Evolutionary conservation across 495 filamentous ascomycete species (phyloP).

Genomic region (Staphylotrichum longicolle): DNA sequence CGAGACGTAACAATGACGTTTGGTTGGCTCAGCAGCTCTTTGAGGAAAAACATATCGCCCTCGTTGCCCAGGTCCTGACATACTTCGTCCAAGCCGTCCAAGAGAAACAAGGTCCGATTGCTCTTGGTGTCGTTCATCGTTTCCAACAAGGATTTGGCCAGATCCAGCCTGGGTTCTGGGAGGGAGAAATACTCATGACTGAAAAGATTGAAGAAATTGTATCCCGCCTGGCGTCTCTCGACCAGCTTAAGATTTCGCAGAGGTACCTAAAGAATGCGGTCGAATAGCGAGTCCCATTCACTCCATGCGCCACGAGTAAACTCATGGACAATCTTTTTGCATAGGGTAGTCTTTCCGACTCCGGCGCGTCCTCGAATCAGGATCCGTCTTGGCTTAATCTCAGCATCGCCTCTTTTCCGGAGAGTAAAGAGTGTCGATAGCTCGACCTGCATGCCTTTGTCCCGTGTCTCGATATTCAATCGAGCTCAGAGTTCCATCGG

Average conservation of each 20-base stretch:
- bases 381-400: constrained; percentile 33
- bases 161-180: constrained; percentile 1
- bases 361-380: constrained; percentile 45
- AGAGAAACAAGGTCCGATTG: constrained; percentile 36
- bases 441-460: constrained; percentile 24
- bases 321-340: constrained; percentile 44
- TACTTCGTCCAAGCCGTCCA: constrained; percentile 47
- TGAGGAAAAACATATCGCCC: constrained; percentile 31
- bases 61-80: constrained; percentile 27
- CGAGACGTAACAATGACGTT: constrained; percentile 42
- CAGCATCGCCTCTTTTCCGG: constrained; percentile 25
- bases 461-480: constrained; percentile 28
- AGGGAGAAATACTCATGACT: constrained; percentile 30
- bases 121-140: constrained; percentile 12
- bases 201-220: constrained; percentile 30
- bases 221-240: constrained; percentile 17
- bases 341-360: constrained; percentile 48
- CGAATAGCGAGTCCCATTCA: constrained; percentile 34
- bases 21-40: constrained; percentile 36
- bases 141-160: constrained; percentile 25
- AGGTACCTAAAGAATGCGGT: constrained; percentile 43
- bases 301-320: constrained; percentile 24
- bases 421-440: constrained; percentile 32
- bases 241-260: constrained; percentile 32
- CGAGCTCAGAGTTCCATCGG: constrained; percentile 33